Evolutionary conservation across 2,329 filamentous ascomycete species (phyloP), one percentile per base, ranked within the genome.

Genomic region (Apiospora koreana): DNA sequence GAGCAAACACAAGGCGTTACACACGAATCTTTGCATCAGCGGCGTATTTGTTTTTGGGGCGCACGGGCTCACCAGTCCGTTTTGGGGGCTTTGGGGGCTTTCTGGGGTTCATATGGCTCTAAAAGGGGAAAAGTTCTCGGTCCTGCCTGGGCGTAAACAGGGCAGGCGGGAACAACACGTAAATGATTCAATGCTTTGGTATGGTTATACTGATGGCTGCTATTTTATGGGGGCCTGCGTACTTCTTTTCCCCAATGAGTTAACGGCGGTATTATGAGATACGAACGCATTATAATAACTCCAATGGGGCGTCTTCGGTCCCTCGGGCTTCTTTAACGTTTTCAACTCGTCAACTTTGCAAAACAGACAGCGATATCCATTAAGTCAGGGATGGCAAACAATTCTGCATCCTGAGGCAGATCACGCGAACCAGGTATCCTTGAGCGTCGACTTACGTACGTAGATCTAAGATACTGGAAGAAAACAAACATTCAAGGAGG

Each of bases 251-350:
- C n/a, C n/a, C n/a, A 21, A 58, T 58, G 50, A 7, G 28, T 2
- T 21, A 31, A 38, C 54, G 54, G 21, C 18, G 54, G 31, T 62
- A 62, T 62, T 38, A 62, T n/a, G 54, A 62, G 54, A 74, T 70
- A 73, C 66, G 70, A 76, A 72, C 75, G 71, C 70, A 76, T 65
- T 71, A 74, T 68, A 69, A 72, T 69, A 69, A 68, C 70, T 68
- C 43, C 69, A 43, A 48, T 25, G 68, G 66, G 67, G 70, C 70
- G 46, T 12, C 14, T 43, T 43, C 14, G 38, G 38, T 50, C 38
- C 35, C 65, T 65, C 28, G 68, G 48, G 38, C 48, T 67, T 23
- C 35, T 41, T 41, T 12, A 43, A 43, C 46, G 25, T 18, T n/a
- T 28, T 28, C 25, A 28, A 54, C 12, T 54, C 28, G 14, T 28